Evolutionary conservation across 805 yeast species (phyloP).

Genomic region (Candida vaughaniae): DNA sequence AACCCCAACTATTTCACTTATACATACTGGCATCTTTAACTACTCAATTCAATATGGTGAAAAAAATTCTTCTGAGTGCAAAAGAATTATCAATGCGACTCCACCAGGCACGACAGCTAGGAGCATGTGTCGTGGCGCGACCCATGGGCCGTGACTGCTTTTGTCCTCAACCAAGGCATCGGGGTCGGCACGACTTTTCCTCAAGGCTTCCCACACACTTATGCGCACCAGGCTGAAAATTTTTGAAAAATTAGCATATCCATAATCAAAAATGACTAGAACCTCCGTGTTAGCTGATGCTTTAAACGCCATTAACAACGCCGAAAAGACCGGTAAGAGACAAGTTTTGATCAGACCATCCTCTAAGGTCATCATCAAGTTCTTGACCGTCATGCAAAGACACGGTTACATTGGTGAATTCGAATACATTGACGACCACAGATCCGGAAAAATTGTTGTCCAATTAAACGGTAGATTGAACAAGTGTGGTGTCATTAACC

Average conservation of each 20-base stretch:
- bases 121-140: too few species aligned
- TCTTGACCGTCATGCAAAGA: slow-evolving; percentile 94
- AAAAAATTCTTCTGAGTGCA: slow-evolving; percentile 5
- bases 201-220: too few species aligned
- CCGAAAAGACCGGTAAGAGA: slow-evolving; percentile 99
- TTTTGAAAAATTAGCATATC: slow-evolving; percentile 3
- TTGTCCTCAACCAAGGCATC: neutral
- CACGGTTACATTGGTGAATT: slow-evolving; percentile 99
- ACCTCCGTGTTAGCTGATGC: slow-evolving; percentile 98
- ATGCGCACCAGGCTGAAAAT: too few species aligned
- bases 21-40: slow-evolving; percentile 14
- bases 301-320: slow-evolving; percentile 96
- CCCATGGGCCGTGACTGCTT: slow-evolving; percentile 9
- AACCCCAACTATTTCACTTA: too few species aligned
- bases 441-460: slow-evolving; percentile 96
- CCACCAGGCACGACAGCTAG: neutral
- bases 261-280: slow-evolving; percentile 74
- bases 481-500: slow-evolving; percentile 98
- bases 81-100: neutral
- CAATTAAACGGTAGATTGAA: slow-evolving; percentile 97
- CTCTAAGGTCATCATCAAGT: slow-evolving; percentile 96
- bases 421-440: slow-evolving; percentile 98
- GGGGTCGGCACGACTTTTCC: slow-evolving; percentile 4
- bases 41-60: slow-evolving; percentile 5
- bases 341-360: slow-evolving; percentile 98